phyloP scores from a whole-genome alignment of 805 yeast genomes.

The Kodamaea kakaduensis region DNA sequence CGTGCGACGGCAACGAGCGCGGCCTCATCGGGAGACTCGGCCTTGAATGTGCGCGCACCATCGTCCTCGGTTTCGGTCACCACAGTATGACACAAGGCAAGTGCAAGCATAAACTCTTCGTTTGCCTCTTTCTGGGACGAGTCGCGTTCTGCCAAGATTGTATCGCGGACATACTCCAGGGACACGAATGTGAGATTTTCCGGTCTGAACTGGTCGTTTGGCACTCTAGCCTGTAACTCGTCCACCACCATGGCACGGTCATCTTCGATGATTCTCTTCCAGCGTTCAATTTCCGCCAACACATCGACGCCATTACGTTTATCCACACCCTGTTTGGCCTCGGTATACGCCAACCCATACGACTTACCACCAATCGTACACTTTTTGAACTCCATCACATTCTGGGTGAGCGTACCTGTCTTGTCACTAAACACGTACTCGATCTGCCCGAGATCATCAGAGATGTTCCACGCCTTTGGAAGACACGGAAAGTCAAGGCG shows the following conservation, averaged over 20 bases:
- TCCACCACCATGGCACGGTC: conserved; percentile 61
- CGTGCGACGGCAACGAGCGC: conserved; percentile 76
- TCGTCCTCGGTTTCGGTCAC: conserved; percentile 53
- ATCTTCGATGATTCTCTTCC: conserved; percentile 49
- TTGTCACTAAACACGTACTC: conserved; percentile 83
- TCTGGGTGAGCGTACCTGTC: conserved; percentile 81
- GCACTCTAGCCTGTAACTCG: conserved; percentile 12
- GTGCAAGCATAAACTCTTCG: conserved; percentile 56
- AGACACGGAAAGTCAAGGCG: conserved; percentile 74
- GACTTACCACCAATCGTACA: conserved; percentile 69
- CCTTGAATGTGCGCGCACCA: conserved; percentile 51
- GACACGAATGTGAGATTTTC: conserved; percentile 60
- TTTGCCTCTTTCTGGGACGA: conserved; percentile 43
- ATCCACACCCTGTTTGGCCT: conserved; percentile 73
- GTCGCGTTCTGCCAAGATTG: conserved; percentile 30
- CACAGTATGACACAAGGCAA: conserved; percentile 75
- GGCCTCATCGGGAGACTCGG: conserved; percentile 82
- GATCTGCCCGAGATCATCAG: conserved; percentile 83
- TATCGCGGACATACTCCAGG: conserved; percentile 52
- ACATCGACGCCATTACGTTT: conserved; percentile 77
- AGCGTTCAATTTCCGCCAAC: conserved; percentile 52
- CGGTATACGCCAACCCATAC: conserved; percentile 80
- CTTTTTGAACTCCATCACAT: conserved; percentile 81
- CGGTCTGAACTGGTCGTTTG: conserved; percentile 39
- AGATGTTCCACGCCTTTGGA: conserved; percentile 81